Percentiles rank a stretch among this genome's conserved stretches.
These are phyloP conservation scores for Apium graveolens DNA, from an alignment of 129 eudicot species.

Conservation along the genomic window DNA sequence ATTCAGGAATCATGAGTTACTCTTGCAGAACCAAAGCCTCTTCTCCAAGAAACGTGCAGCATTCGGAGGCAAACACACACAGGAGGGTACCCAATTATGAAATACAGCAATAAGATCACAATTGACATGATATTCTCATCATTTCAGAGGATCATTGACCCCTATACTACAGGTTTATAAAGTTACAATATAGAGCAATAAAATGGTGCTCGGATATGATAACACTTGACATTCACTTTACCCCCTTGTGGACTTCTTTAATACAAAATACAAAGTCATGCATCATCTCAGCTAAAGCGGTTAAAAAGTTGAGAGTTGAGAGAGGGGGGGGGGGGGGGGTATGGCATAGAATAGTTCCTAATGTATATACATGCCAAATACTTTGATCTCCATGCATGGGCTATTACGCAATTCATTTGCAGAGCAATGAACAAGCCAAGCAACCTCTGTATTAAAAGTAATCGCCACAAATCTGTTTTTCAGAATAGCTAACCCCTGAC, in stretches of 20 bases:
- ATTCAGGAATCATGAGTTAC: background rate
- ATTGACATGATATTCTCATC: background rate
- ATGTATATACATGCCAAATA: conserved; percentile 2
- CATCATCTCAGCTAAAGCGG: background rate
- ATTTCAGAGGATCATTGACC: background rate
- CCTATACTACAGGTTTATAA: background rate
- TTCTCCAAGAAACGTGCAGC: background rate
- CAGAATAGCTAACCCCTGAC: conserved; percentile 42
- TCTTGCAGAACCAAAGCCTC: background rate
- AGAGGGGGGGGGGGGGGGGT: background rate
- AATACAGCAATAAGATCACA: background rate
- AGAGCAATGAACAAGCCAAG: background rate
- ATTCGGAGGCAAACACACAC: background rate
- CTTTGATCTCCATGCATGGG: conserved; percentile 1
- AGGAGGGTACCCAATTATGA: background rate
- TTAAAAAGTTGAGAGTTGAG: background rate
- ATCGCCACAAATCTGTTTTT: background rate
- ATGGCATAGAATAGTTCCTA: conserved; percentile 10
- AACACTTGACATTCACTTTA: conserved; percentile 1
- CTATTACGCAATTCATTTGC: background rate
- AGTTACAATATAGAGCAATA: conserved; percentile 2
- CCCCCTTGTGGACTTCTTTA: background rate
- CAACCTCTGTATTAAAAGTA: background rate
- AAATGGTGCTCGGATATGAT: background rate
- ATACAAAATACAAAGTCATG: conserved; percentile 9